Evolutionary conservation across 148 eudicot genomes (phyloP).

Genomic region (Nyssa sinensis): DNA sequence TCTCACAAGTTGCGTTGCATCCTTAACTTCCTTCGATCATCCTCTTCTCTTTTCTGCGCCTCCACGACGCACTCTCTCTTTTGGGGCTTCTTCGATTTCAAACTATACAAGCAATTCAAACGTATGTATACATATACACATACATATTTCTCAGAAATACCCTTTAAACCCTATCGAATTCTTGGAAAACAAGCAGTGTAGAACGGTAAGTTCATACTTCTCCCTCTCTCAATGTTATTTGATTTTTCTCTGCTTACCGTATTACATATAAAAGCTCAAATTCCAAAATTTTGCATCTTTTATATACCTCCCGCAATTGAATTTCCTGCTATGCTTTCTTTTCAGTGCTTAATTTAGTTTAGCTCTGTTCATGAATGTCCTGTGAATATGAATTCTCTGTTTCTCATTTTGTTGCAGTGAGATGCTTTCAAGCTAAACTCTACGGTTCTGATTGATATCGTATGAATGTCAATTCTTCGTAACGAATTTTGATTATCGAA

Average conservation of each 20-base stretch:
- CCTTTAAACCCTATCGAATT: background rate
- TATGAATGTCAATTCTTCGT: background rate
- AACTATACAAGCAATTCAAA: too few species aligned
- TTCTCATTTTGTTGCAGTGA: background rate
- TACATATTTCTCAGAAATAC: too few species aligned
- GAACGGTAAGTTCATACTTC: background rate
- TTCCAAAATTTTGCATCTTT: background rate
- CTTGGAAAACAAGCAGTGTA: background rate
- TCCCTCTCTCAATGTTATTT: background rate
- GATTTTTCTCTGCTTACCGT: background rate
- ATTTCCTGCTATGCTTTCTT: background rate
- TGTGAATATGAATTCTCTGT: background rate
- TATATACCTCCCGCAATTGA: background rate
- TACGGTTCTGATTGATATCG: background rate
- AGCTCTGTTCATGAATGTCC: background rate
- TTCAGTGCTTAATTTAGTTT: background rate
- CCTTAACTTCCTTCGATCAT: too few species aligned
- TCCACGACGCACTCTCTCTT: too few species aligned
- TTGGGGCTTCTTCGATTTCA: background rate
- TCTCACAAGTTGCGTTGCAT: too few species aligned
- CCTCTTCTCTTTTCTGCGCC: too few species aligned
- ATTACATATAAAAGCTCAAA: background rate
- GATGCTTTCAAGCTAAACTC: background rate
- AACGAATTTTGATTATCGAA: background rate
- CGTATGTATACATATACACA: background rate